phyloP scores from a whole-genome alignment of 2,329 filamentous ascomycete species.

The Fusarium setosum region DNA sequence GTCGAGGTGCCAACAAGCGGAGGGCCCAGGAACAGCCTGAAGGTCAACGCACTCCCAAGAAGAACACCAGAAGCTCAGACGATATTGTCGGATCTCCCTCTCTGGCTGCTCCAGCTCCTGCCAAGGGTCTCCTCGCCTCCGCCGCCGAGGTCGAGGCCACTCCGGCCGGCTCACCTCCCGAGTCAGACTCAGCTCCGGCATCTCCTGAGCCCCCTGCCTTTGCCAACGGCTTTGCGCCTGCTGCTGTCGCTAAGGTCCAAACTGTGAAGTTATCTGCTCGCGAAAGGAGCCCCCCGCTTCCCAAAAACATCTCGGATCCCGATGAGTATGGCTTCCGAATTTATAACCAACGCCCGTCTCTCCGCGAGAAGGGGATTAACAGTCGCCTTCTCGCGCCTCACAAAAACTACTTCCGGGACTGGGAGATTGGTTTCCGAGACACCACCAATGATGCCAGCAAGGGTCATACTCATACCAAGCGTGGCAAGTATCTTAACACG shows the following conservation, averaged over 20 bases:
- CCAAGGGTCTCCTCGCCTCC: slow-evolving; percentile 54
- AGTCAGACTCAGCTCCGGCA: slow-evolving; percentile 50
- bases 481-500: slow-evolving; percentile 64
- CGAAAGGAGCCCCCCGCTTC: slow-evolving; percentile 52
- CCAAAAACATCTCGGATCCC: slow-evolving; percentile 56
- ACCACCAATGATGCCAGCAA: slow-evolving; percentile 66
- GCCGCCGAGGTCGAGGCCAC: slow-evolving; percentile 50
- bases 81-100: slow-evolving; percentile 43
- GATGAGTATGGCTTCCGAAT: slow-evolving; percentile 65
- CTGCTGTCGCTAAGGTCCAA: slow-evolving; percentile 40
- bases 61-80: slow-evolving; percentile 50
- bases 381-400: slow-evolving; percentile 63
- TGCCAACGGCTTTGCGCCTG: slow-evolving; percentile 41
- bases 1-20: slow-evolving; percentile 56
- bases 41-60: slow-evolving; percentile 62
- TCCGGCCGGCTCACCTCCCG: slow-evolving; percentile 49
- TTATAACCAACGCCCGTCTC: slow-evolving; percentile 53
- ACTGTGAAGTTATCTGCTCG: slow-evolving; percentile 46
- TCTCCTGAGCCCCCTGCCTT: slow-evolving; percentile 49
- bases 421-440: slow-evolving; percentile 70
- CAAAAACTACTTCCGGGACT: slow-evolving; percentile 59
- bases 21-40: slow-evolving; percentile 63
- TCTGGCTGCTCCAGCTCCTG: slow-evolving; percentile 44
- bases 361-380: slow-evolving; percentile 58
- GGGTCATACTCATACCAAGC: slow-evolving; percentile 62